These are phyloP conservation scores for Alternaria brassicae DNA, from an alignment of 2,329 filamentous ascomycete genomes.

Conservation along the genomic window DNA sequence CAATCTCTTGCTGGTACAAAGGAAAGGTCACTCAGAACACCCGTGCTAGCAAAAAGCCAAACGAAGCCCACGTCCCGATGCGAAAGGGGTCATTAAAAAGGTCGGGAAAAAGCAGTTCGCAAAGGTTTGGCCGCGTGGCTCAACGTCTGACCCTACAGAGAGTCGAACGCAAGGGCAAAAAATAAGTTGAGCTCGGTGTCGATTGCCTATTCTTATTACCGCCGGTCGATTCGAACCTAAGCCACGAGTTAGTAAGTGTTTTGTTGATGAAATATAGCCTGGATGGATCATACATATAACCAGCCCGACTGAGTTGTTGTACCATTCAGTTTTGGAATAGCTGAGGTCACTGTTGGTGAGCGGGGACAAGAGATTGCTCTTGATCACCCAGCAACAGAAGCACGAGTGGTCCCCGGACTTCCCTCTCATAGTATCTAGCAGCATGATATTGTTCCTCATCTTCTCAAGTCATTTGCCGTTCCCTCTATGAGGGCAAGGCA, in stretches of 20 bases:
- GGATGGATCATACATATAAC: background rate
- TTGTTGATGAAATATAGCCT: background rate
- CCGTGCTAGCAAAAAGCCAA: background rate
- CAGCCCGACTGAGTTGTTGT: background rate
- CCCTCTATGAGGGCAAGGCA: background rate
- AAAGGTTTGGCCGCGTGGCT: background rate
- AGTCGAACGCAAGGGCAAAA: conserved; percentile 4
- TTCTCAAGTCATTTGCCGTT: background rate
- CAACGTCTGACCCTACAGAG: background rate
- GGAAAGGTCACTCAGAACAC: background rate
- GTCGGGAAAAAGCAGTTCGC: background rate
- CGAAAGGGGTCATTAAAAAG: background rate
- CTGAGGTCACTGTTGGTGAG: background rate
- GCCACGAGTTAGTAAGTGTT: background rate
- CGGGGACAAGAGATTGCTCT: background rate
- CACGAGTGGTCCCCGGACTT: background rate
- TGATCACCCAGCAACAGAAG: background rate
- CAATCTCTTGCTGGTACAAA: background rate
- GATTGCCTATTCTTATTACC: background rate
- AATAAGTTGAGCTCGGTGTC: conserved; percentile 3
- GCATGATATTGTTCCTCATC: background rate
- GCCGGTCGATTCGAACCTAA: background rate
- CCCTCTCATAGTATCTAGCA: background rate
- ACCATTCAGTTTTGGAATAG: background rate
- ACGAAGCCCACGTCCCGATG: background rate